Percentiles rank a stretch among this genome's conserved stretches.
phyloP scores from a whole-genome alignment of 257 asterid species.

The Solanum pimpinellifolium region DNA sequence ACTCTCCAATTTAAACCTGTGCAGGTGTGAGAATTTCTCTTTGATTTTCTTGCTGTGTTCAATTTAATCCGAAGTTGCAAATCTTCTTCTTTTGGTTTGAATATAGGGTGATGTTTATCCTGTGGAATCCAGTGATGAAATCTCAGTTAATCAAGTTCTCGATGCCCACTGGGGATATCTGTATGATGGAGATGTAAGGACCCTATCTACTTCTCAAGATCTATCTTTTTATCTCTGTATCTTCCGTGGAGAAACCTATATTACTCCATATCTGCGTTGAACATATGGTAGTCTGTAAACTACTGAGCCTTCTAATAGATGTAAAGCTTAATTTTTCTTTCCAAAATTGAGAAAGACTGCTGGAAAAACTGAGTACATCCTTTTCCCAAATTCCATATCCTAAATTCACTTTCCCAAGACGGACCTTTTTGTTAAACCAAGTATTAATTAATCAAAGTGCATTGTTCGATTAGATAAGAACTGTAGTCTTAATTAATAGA shows the following conservation, averaged over 20 bases:
- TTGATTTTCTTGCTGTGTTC: neutral
- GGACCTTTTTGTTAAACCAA: neutral
- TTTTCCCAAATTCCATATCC: neutral
- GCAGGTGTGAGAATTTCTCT: neutral
- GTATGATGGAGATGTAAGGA: slow-evolving; percentile 65
- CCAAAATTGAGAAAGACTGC: neutral
- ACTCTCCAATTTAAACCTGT: neutral
- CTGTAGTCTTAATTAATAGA: neutral
- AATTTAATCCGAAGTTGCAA: neutral
- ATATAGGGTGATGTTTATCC: slow-evolving; percentile 92
- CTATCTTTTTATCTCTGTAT: neutral
- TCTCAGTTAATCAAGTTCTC: slow-evolving; percentile 45
- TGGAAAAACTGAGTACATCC: neutral
- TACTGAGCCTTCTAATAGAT: neutral
- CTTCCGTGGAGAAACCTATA: neutral
- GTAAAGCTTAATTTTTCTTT: neutral
- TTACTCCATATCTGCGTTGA: neutral
- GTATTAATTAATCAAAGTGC: neutral
- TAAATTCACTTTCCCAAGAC: neutral
- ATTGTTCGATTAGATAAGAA: neutral
- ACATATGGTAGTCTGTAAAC: neutral
- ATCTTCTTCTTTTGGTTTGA: neutral
- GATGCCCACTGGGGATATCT: slow-evolving; percentile 92
- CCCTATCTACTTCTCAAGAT: neutral
- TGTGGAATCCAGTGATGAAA: slow-evolving; percentile 52